Evolutionary conservation across 768 basidiomycete species (phyloP), one percentile per base, ranked within the genome.

Genomic region (Trichaptum fuscoviolaceum): DNA sequence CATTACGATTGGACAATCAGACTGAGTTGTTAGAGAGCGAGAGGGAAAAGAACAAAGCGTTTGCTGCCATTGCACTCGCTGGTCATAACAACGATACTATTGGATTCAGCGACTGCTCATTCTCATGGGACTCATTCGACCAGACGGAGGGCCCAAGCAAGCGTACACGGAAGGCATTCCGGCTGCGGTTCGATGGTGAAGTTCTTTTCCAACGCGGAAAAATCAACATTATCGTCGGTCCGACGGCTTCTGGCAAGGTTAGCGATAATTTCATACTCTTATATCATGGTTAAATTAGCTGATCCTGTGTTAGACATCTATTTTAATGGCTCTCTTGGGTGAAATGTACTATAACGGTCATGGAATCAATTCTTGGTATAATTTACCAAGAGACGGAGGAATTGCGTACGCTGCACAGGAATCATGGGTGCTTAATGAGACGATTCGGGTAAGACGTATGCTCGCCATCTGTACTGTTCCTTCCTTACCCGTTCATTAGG

Each of bases 171-270:
- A 61, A 74, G 57, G 73, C 63, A 30, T 77, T 76, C 67, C 67
- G 67, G 26, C 71, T 77, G 18, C 65, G 68, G 35, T 67, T 77
- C 27, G 72, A 76, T 25, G 74, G 71, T 25, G 71, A 74, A 17
- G 12, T 90, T 0, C 60, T 80, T 6, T 90, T 90, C 80, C 80
- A 80, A 68, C 79, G 73, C 10, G 82, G 82, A 18, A 70, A 76
- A 66, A 80, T 87, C 63, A 89, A 89, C 68, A 76, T 87, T 62
- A 81, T 89, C 10, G 76, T 88, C 52, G 87, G 88, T 0, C 83
- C 85, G 9, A 87, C 87, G 61, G 80, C 59, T 5, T 61, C 59
- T 23, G 59, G 59, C 10, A 61, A 61, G 59, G 59, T 24, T 7
- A 24, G 58, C 20, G 23, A 17, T 15, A 25, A 17, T 25, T 12